Evolutionary conservation across 345 rosid genomes (phyloP), one percentile per base, ranked within the genome.

Genomic region (Bretschneidera sinensis): DNA sequence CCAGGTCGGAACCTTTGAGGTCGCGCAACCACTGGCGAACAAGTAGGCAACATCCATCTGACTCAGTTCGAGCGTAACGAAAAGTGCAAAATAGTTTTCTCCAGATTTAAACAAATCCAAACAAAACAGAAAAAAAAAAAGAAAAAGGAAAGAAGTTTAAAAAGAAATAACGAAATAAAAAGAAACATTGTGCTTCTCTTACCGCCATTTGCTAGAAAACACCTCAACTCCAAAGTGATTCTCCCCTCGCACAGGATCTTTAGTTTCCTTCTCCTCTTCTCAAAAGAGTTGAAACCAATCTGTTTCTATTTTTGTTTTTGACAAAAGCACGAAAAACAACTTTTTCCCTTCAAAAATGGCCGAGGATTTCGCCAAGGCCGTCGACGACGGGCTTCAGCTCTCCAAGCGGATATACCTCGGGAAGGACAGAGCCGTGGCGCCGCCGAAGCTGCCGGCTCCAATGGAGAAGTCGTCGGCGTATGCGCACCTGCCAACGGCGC

Each of bases 381-480:
- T 90, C 21, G 97, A 90, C 60, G 96, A 90, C 62, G 99, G 99
- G 10, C 71, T 90, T 24, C 81, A 77, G 61, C 87, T 94, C 6
- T 69, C 97, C 1, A 86, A 78, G 72, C 85, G 99, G 19, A 61
- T 90, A 17, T 85, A 83, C 82, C 74, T 75, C 63, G 97, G 99
- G 2, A 90, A 87, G 59, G 97, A 94, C 75, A 66, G 89, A 33
- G 82, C 83, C 16, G 85, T 86, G 53, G 76, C 81, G 13, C 92
- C 87, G 51, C 95, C 95, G 17, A 79, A 53, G 72, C 70, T 78
- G n/a, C 78, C 76, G 2, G 35, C 74, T 18, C 55, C 67, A 11
- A 92, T 90, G 97, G 95, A 85, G n/a, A 85, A 78, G 65, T 62
- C 81, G 0, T 61, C 60, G 2, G 52, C 51, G 21, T 67, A 65